These are phyloP conservation scores for Vitis rotundifolia DNA, from an alignment of 164 flowering plant genomes.

Conservation along the genomic window DNA sequence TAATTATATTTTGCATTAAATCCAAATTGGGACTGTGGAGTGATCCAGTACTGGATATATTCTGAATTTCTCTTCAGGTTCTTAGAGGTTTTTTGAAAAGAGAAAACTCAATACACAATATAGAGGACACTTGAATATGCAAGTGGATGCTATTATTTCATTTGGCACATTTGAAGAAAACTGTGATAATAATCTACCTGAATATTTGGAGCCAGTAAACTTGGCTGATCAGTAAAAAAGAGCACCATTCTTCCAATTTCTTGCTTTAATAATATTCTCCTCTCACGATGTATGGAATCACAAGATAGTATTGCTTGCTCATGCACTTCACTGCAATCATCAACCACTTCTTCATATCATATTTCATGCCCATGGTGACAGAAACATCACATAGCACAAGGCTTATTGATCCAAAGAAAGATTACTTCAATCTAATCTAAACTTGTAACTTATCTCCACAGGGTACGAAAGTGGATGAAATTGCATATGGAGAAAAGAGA, in stretches of 20 bases:
- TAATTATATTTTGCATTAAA: no score
- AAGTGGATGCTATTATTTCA: neutral
- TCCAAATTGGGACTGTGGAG: no score
- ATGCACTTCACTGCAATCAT: conserved; percentile 81
- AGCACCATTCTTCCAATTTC: conserved; percentile 98
- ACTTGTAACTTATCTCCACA: neutral
- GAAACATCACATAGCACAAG: neutral
- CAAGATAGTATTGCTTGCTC: conserved; percentile 87
- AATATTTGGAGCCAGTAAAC: conserved; percentile 95
- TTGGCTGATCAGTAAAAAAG: conserved; percentile 94
- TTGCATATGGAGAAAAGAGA: neutral
- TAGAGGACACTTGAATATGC: no score
- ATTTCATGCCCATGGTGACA: neutral
- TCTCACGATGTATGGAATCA: conserved; percentile 87
- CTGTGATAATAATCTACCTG: conserved; percentile 50
- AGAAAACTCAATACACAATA: no score
- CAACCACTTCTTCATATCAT: conserved; percentile 6
- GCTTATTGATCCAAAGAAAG: neutral
- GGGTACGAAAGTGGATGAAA: neutral
- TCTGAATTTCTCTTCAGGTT: no score
- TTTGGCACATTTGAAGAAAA: neutral
- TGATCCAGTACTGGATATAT: no score
- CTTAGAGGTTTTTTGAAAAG: neutral
- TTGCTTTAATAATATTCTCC: conserved; percentile 88
- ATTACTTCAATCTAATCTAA: neutral